These are phyloP conservation scores for Mimosa bimucronata DNA, from an alignment of 306 rosid genomes.

Conservation along the genomic window DNA sequence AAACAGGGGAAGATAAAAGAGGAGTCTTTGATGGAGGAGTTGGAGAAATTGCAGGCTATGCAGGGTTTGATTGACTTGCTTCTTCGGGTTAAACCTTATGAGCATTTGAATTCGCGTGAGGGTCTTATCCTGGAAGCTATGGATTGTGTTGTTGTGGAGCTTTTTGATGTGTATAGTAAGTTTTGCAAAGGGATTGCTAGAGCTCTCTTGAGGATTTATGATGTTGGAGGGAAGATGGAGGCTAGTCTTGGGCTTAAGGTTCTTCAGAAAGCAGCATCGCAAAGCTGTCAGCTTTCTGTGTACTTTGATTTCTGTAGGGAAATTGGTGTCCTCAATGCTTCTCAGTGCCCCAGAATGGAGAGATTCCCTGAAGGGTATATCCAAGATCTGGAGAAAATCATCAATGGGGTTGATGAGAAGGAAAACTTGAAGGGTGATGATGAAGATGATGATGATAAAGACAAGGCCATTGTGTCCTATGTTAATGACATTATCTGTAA, in stretches of 20 bases:
- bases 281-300: slow-evolving; percentile 49
- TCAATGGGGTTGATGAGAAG: slow-evolving; percentile 39
- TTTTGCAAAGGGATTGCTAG: slow-evolving; percentile 60
- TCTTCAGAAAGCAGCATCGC: slow-evolving; percentile 56
- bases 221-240: slow-evolving; percentile 50
- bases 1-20: not conserved
- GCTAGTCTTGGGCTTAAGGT: slow-evolving; percentile 55
- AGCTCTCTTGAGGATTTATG: slow-evolving; percentile 54
- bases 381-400: slow-evolving; percentile 57
- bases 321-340: slow-evolving; percentile 64
- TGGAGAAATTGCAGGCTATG: slow-evolving; percentile 50
- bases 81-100: slow-evolving; percentile 53
- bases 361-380: slow-evolving; percentile 59
- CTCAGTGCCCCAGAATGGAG: slow-evolving; percentile 68
- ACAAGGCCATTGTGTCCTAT: slow-evolving; percentile 34
- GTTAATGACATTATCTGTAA: not conserved
- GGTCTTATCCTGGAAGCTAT: slow-evolving; percentile 72
- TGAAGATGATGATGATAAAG: not conserved
- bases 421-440: not conserved
- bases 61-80: slow-evolving; percentile 64
- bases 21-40: slow-evolving; percentile 60
- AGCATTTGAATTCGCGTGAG: slow-evolving; percentile 18
- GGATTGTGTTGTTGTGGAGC: slow-evolving; percentile 72
- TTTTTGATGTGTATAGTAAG: slow-evolving; percentile 62
- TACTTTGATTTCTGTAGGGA: slow-evolving; percentile 63